These are phyloP conservation scores for Debaryomyces prosopidis DNA, from an alignment of 805 yeast species.

Conservation along the genomic window DNA sequence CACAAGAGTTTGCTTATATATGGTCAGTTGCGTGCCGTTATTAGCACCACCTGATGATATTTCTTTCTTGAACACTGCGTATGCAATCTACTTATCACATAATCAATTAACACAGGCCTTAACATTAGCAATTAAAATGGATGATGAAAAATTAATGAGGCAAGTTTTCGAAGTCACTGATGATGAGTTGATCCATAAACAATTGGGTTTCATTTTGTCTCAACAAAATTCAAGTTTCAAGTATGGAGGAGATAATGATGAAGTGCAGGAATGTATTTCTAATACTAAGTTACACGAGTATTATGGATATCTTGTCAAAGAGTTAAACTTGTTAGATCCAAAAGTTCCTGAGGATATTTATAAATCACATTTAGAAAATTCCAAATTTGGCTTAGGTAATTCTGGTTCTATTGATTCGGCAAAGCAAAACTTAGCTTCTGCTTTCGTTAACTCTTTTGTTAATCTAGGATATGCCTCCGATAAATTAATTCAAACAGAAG, in stretches of 20 bases:
- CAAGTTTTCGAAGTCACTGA: conserved; percentile 80
- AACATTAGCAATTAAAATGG: conserved; percentile 84
- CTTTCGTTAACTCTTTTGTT: conserved; percentile 90
- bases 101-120: conserved; percentile 86
- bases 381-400: conserved; percentile 57
- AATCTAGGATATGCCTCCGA: conserved; percentile 91
- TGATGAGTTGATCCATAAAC: conserved; percentile 78
- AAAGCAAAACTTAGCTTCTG: conserved; percentile 89
- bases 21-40: conserved; percentile 95
- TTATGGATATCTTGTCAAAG: conserved; percentile 78
- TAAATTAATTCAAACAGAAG: conserved; percentile 72
- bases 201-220: conserved; percentile 85
- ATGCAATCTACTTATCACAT: conserved; percentile 75
- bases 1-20: conserved; percentile 87
- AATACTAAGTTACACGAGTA: conserved; percentile 78
- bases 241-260: conserved; percentile 57
- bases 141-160: conserved; percentile 72
- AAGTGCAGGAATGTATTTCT: conserved; percentile 81
- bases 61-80: conserved; percentile 85
- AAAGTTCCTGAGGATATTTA: conserved; percentile 94
- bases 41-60: conserved; percentile 93
- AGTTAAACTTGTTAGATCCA: conserved; percentile 84
- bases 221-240: conserved; percentile 82
- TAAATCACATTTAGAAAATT: conserved; percentile 82
- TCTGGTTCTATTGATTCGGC: conserved; percentile 75